phyloP scores from a whole-genome alignment of 2,329 filamentous ascomycete genomes.

The Diatrype stigma region DNA sequence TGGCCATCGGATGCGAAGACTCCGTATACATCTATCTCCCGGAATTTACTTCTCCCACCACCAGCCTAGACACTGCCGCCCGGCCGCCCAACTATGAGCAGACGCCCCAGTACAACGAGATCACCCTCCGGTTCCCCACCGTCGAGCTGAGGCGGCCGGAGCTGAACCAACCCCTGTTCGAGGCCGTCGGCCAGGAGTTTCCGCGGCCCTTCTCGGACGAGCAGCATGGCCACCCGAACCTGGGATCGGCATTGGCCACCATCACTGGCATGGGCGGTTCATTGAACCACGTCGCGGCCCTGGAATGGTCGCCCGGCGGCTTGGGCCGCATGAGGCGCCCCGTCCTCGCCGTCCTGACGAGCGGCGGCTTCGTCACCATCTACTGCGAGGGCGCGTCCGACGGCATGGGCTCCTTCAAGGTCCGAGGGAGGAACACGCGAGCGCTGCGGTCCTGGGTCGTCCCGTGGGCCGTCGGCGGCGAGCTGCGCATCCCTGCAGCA shows the following conservation, averaged over 20 bases:
- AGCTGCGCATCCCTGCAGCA: slow-evolving; percentile 46
- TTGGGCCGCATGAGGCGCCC: slow-evolving; percentile 52
- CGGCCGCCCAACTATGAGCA: slow-evolving; percentile 10
- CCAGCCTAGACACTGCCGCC: background rate
- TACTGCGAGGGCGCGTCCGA: slow-evolving; percentile 44
- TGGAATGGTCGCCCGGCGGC: slow-evolving; percentile 56
- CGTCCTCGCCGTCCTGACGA: slow-evolving; percentile 47
- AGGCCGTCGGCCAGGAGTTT: slow-evolving; percentile 18
- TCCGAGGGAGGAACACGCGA: slow-evolving; percentile 35
- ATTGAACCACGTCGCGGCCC: slow-evolving; percentile 49
- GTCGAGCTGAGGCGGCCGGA: slow-evolving; percentile 21
- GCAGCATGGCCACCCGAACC: slow-evolving; percentile 23
- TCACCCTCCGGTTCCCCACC: slow-evolving; percentile 26
- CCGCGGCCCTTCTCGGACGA: background rate
- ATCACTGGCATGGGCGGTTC: slow-evolving; percentile 46
- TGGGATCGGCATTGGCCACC: slow-evolving; percentile 41
- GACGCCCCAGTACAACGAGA: slow-evolving; percentile 27
- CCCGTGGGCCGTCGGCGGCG: slow-evolving; percentile 53
- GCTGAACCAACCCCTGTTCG: slow-evolving; percentile 27
- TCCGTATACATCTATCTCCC: slow-evolving; percentile 49
- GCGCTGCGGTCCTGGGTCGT: slow-evolving; percentile 45
- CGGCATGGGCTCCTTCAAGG: slow-evolving; percentile 17
- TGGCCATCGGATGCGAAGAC: slow-evolving; percentile 55
- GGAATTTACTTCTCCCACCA: slow-evolving; percentile 29
- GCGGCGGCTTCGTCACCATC: slow-evolving; percentile 44